Base-by-base conservation (phyloP, 2,329 filamentous ascomycete genomes). In the Mollisia scopiformis region DNA sequence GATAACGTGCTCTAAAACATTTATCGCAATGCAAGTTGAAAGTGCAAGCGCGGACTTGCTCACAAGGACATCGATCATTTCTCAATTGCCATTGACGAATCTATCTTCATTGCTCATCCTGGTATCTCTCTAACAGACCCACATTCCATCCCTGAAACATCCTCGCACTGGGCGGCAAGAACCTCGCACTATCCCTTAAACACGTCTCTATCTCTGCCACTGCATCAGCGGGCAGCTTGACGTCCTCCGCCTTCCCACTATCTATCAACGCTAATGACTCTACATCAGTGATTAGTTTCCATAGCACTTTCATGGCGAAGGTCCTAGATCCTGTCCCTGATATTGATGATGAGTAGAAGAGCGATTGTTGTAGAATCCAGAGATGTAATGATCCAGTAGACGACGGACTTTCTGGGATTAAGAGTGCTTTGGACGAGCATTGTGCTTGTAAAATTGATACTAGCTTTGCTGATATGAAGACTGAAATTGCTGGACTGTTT, bases 141-240 rank as follows among this genome's bases (percentile, higher is more conserved):
- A 92, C 86, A 27, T 81, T 80, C 88, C 88, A 92, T n/a, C 82
- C 83, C 70, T 84, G 80, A 66, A 90, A 89, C 28, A 68, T 75
- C 58, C 85, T 79, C 61, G 88, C 84, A 8, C 76, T 76, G 0
- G 66, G 71, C 1, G 89, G 88, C 8, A 92, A 71, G 16, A 86
- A 69, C 2, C 63, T 43, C 35, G 80, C 84, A 65, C 82, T 87
- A 7, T 69, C 70, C 11, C 76, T 70, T 73, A 75, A 6, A 68
- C 63, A 1, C 73, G 66, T 6, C 46, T 65, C 47, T 19, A 88
- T 73, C 30, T 76, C 75, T 5, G 71, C 59, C 28, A 88, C 83
- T 4, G 84, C 78, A 4, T 78, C 75, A 1, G 62, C 64, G 0
- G 87, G 85, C 31, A 91, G 73, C 30, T 75, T 77, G 14, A 88